Evolutionary conservation across 2,329 filamentous ascomycete species (phyloP), one percentile per base, ranked within the genome.

Genomic region (Stagonosporopsis tanaceti): DNA sequence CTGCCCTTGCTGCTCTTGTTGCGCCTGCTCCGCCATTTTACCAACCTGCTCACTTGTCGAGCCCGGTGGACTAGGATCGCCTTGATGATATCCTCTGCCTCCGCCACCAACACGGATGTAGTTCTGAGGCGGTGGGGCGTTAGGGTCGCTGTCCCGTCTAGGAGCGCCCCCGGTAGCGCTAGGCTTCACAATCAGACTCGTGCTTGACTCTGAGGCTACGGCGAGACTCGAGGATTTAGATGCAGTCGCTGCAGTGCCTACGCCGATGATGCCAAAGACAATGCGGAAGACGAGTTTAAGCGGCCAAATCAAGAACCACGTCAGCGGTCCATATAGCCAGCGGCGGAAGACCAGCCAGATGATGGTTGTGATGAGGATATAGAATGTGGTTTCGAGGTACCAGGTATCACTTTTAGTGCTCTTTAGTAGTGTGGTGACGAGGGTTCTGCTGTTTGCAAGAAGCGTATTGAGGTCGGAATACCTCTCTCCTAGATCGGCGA

Each of bases 321-420:
- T 96, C 55, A 92, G 77, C 1, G 95, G 95, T 0, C 95, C 94
- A 79, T 96, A 99, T 7, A 99, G 72, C 38, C 94, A 81, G 41
- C 95, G 82, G 27, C 95, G 83, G 71, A 96, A 97, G 6, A 97
- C 73, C 7, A 99, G 83, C 95, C 95, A 99, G 28, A 81, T 82
- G 39, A 93, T 87, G 1, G 93, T 97, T 6, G 80, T 85, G 22
- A 90, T 71, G 15, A 98, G 84, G 66, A 97, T 83, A 73, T 93
- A 96, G 64, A 98, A 88, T 2, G 93, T 87, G 35, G 91, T 96
- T 77, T 95, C 90, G 32, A 99, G 85, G 74, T 99, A 99, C 95
- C 95, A 99, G 2, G 93, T 97, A 74, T 99, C 95, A 64, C 90
- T 95, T 82, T 99, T 99, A 73, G 96, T 92, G 62, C 91, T 95